Conservation (phyloP, 1,139 yeast genomes). For the Diutina ranongensis region DNA sequence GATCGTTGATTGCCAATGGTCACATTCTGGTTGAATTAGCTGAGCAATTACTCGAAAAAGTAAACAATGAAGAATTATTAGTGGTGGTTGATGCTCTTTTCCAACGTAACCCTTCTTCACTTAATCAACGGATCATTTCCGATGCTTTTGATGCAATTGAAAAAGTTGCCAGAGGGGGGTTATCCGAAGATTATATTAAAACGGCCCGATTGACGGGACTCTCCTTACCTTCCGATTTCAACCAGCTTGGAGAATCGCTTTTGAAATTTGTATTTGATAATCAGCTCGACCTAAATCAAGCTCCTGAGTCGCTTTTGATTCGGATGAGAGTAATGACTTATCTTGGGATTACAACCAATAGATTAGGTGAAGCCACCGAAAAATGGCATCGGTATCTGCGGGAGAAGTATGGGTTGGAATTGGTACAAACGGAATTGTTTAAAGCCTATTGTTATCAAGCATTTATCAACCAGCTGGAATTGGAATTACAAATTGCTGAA, state of each 20-base stretch:
- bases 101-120: neutral
- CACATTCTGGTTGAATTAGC: neutral
- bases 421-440: slow-evolving; percentile 18
- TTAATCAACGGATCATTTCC: neutral
- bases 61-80: neutral
- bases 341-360: slow-evolving; percentile 12
- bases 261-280: slow-evolving; percentile 14
- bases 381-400: slow-evolving; percentile 28
- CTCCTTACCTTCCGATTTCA: neutral
- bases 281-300: slow-evolving; percentile 15
- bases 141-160: slow-evolving; percentile 5
- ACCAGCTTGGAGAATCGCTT: neutral
- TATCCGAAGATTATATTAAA: neutral
- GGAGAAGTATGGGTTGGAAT: slow-evolving; percentile 23
- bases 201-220: neutral
- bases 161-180: neutral
- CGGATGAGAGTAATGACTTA: slow-evolving; percentile 11
- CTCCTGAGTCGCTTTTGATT: slow-evolving; percentile 9
- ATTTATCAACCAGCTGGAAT: neutral
- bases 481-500: neutral
- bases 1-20: neutral
- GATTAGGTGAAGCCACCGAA: slow-evolving; percentile 18
- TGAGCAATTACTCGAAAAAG: neutral
- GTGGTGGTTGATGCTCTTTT: neutral
- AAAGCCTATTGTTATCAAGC: slow-evolving; percentile 13